A percentile compares a stretch with the other conserved stretches of the same genome.
Conservation (phyloP, 1,284 basidiomycete genomes). For the Microbotryum violaceum region DNA sequence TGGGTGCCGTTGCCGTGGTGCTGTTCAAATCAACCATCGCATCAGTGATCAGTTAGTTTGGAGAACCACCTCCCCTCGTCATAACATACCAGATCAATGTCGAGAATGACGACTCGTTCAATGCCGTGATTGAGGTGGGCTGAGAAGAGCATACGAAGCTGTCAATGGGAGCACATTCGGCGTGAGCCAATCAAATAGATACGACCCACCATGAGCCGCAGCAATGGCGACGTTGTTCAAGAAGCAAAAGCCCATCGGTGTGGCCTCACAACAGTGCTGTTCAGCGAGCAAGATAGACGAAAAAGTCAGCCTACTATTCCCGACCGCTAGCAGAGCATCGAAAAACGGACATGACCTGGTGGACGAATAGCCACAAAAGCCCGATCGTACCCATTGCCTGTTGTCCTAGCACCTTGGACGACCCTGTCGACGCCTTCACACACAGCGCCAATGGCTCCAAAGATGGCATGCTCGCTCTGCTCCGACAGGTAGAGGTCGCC, state of each 20-base stretch:
- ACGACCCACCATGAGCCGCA: conserved; percentile 68
- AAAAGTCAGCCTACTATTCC: not conserved
- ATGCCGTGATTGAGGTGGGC: conserved; percentile 73
- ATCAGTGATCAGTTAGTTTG: not conserved
- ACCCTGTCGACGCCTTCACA: conserved; percentile 74
- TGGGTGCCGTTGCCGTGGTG: conserved; percentile 77
- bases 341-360: conserved; percentile 53
- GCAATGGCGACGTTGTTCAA: conserved; percentile 88
- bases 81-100: conserved; percentile 71
- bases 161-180: not conserved
- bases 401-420: conserved; percentile 38
- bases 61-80: too few species aligned
- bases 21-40: not conserved
- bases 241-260: conserved; percentile 78
- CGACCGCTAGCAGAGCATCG: not conserved
- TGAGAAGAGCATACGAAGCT: conserved; percentile 37
- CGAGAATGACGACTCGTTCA: conserved; percentile 74
- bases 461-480: conserved; percentile 60
- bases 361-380: conserved; percentile 80
- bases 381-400: conserved; percentile 39
- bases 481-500: conserved; percentile 77
- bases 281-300: not conserved
- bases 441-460: conserved; percentile 66
- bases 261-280: conserved; percentile 77
- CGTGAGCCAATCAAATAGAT: not conserved